Percentiles rank a stretch among this genome's conserved stretches.
These are phyloP conservation scores for Crithidia thermophila DNA, from an alignment of 208 protist species.

Conservation along the genomic window DNA sequence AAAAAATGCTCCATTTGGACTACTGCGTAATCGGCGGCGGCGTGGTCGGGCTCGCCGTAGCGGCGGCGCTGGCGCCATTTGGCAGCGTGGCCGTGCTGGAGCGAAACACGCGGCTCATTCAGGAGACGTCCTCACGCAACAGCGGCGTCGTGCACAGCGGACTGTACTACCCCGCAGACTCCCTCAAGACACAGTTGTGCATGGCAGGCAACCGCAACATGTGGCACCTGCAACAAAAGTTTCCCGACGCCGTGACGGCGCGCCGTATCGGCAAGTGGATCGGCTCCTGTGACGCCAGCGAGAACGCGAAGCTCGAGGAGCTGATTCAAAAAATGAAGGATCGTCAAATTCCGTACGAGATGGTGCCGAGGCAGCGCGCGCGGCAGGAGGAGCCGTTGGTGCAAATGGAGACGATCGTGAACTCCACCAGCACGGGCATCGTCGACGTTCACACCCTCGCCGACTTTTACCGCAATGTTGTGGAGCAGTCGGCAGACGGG, in stretches of 20 bases:
- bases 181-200: constrained; percentile 48
- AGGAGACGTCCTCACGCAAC: constrained; percentile 51
- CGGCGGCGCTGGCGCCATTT: constrained; percentile 35
- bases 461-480: constrained; percentile 20
- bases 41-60: constrained; percentile 51
- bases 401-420: constrained; percentile 34
- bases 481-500: constrained; percentile 18
- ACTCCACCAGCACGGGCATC: constrained; percentile 50
- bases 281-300: constrained; percentile 26
- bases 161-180: constrained; percentile 51
- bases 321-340: constrained; percentile 38
- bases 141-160: constrained; percentile 57
- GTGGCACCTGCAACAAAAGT: constrained; percentile 37
- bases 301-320: constrained; percentile 21
- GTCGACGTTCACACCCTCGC: constrained; percentile 39
- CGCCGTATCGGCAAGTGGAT: constrained; percentile 57
- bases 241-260: constrained; percentile 23
- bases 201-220: constrained; percentile 45
- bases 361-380: constrained; percentile 24
- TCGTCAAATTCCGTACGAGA: constrained; percentile 25
- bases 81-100: constrained; percentile 43
- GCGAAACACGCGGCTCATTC: constrained; percentile 24
- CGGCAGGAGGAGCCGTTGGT: constrained; percentile 41
- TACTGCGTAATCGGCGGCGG: constrained; percentile 36
- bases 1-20: constrained; percentile 28